Evolutionary conservation across 345 rosid genomes (phyloP).

Genomic region (Cardamine occulta): DNA sequence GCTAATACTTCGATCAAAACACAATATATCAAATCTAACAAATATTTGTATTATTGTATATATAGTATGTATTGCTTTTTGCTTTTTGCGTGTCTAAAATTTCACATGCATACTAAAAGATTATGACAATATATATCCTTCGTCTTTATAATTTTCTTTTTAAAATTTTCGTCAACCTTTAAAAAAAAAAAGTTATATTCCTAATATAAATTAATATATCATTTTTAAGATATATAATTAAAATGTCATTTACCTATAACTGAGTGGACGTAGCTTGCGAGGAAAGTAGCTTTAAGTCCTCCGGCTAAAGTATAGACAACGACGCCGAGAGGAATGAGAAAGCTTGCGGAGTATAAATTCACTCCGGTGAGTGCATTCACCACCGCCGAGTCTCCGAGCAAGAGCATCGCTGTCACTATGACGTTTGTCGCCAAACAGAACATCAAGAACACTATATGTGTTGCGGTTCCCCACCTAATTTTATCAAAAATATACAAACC

Average conservation of each 20-base stretch:
- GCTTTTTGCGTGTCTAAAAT: neutral
- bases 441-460: constrained; percentile 81
- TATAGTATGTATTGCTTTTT: no score
- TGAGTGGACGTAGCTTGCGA: constrained; percentile 94
- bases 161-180: no score
- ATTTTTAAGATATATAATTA: neutral
- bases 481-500: constrained; percentile 5
- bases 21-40: neutral
- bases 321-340: constrained; percentile 93
- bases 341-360: constrained; percentile 86
- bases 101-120: neutral
- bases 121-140: no score
- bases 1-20: neutral
- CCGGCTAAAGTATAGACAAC: constrained; percentile 89
- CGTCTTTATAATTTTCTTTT: no score
- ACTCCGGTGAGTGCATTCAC: constrained; percentile 93
- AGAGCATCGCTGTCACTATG: constrained; percentile 88
- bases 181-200: neutral
- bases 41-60: neutral
- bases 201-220: no score
- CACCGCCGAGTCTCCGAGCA: constrained; percentile 92
- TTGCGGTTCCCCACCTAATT: constrained; percentile 84
- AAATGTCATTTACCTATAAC: constrained; percentile 58
- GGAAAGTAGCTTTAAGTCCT: constrained; percentile 91
- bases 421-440: constrained; percentile 83